A percentile compares a stretch with the other conserved stretches of the same genome.
These are phyloP conservation scores for Neopestalotiopsis clavispora DNA, from an alignment of 2,329 filamentous ascomycete species.

Conservation along the genomic window DNA sequence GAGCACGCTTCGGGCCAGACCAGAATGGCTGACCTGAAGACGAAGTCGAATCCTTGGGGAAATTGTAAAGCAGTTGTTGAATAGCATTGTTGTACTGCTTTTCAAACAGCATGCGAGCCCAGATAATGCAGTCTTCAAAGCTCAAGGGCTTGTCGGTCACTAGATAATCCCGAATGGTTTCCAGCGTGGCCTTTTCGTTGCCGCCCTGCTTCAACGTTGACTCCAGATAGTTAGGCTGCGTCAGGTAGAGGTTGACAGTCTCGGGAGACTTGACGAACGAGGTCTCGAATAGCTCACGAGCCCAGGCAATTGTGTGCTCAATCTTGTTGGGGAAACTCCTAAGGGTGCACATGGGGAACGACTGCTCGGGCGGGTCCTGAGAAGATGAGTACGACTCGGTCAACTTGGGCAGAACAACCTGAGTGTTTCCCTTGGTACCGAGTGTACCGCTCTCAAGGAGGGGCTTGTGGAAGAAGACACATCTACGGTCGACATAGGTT, in stretches of 20 bases:
- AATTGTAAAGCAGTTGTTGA: constrained; percentile 93
- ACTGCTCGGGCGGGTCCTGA: constrained; percentile 96
- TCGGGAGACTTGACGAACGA: constrained; percentile 94
- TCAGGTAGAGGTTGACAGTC: constrained; percentile 91
- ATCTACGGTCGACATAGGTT: constrained; percentile 94
- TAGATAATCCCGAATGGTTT: constrained; percentile 87
- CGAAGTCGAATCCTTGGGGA: constrained; percentile 91
- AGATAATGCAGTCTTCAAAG: constrained; percentile 96
- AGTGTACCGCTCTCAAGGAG: constrained; percentile 95
- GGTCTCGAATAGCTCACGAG: constrained; percentile 92
- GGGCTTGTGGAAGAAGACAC: constrained; percentile 98
- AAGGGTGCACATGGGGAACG: constrained; percentile 98
- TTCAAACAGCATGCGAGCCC: constrained; percentile 93
- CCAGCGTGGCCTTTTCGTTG: constrained; percentile 91
- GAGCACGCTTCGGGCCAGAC: constrained; percentile 97
- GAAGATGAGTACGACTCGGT: constrained; percentile 98
- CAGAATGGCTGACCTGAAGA: constrained; percentile 92
- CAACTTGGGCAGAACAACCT: constrained; percentile 87
- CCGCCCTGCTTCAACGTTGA: constrained; percentile 88
- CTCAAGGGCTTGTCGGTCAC: constrained; percentile 89
- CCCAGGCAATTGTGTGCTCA: constrained; percentile 98
- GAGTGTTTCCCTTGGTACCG: constrained; percentile 98
- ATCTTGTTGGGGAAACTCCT: constrained; percentile 98
- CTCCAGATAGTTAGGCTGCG: constrained; percentile 88
- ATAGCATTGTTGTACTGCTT: constrained; percentile 97